Evolutionary conservation across 805 yeast genomes (phyloP), one percentile per base, ranked within the genome.

Genomic region (Nakazawaea wickerhamii): DNA sequence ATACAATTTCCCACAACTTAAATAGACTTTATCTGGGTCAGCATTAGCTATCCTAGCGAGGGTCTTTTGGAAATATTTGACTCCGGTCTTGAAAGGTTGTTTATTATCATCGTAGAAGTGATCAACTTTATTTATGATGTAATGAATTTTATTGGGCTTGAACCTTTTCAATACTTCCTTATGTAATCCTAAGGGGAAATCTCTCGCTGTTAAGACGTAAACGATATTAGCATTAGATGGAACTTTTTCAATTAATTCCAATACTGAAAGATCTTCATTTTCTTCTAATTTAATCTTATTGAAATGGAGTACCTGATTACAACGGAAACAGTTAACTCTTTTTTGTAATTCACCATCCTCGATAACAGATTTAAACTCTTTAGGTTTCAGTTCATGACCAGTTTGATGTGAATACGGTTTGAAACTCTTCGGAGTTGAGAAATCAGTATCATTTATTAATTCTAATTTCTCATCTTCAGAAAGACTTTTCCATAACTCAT

Each of bases 171-270:
- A 52, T 7, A 75, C 59, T 3, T 54, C 49, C 6, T 54, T 51
- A 44, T 71, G 63, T 3, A 81, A 52, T 5, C 81, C 70, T 31
- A 82, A 61, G 1, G 96, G 96, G 54, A 86, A 85, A 50, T 86
- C 95, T 11, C 71, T 58, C 1, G 84, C 78, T 27, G 84, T 80
- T 8, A 82, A 64, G 1, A 84, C 77, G 53, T 83, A 80, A 2
- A 81, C 70, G 1, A 83, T 50, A 7, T 68, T 68, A 3, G 76
- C 71, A 25, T 59, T 50, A 3, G 51, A 53, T 2, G 80, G 87
- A 18, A 75, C 63, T 2, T 48, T 44, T 4, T 51, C 49, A 43
- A 66, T 40, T 1, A 71, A 58, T 4, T 61, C 58, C 1, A 57
- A 52, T 3, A 59, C 50, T 2, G 65, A 50, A 37, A 57, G 49